Percentiles rank a stretch among this genome's conserved stretches.
Evolutionary conservation across 805 yeast genomes (phyloP).

Genomic region (Ascoidea tarda): DNA sequence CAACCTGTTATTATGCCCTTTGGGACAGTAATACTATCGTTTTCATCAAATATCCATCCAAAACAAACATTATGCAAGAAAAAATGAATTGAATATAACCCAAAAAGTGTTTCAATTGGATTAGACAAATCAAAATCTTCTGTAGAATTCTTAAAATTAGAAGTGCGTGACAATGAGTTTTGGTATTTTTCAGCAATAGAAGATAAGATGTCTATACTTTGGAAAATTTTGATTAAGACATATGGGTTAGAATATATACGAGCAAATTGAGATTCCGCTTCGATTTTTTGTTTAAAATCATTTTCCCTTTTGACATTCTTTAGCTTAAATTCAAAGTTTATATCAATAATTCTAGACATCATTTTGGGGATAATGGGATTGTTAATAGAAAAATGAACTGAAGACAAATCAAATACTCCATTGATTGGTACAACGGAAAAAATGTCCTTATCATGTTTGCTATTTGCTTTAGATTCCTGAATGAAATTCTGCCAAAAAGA

Average conservation of each 20-base stretch:
- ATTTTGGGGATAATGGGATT: slow-evolving; percentile 3
- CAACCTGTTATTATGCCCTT: slow-evolving; percentile 70
- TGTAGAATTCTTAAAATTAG: not conserved
- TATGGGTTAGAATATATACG: slow-evolving; percentile 44
- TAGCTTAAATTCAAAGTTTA: slow-evolving; percentile 29
- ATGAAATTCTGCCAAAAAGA: not conserved
- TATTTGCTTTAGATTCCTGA: no score
- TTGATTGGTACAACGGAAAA: not conserved
- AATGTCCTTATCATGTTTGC: no score
- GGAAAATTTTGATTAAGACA: slow-evolving; percentile 26
- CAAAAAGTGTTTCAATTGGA: slow-evolving; percentile 7
- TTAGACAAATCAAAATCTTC: not conserved
- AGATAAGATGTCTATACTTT: slow-evolving; percentile 18
- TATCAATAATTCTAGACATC: slow-evolving; percentile 26
- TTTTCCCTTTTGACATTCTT: slow-evolving; percentile 21
- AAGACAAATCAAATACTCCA: slow-evolving; percentile 3
- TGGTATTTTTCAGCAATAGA: not conserved
- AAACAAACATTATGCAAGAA: slow-evolving; percentile 52
- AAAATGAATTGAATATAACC: slow-evolving; percentile 39
- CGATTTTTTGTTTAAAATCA: slow-evolving; percentile 27
- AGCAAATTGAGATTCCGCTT: slow-evolving; percentile 43
- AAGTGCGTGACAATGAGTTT: slow-evolving; percentile 8
- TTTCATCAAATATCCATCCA: slow-evolving; percentile 61
- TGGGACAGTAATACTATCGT: slow-evolving; percentile 25
- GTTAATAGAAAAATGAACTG: not conserved